Evolutionary conservation across 306 rosid genomes (phyloP), one percentile per base, ranked within the genome.

Genomic region (Sphenostylis stenocarpa): DNA sequence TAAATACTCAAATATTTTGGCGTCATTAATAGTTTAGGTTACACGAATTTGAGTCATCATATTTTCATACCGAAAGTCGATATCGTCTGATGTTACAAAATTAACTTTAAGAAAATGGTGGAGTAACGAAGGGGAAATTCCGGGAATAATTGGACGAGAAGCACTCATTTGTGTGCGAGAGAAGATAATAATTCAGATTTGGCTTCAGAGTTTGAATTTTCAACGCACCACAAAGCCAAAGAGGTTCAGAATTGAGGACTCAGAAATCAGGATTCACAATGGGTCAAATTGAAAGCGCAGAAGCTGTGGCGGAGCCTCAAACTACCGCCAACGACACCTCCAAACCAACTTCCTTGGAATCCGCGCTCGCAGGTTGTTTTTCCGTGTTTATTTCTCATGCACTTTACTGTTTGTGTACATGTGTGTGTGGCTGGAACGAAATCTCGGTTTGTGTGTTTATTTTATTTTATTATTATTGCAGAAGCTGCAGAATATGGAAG

Each of bases 401-500:
- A 6, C 70, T 57, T 67, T 39, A 78, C 20, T 81, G 84, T 81
- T 78, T 84, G 80, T 65, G 19, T 63, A 77, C 70, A 83, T 60
- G 70, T 43, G 80, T 60, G 70, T 43, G 80, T 60, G 67, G 44
- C 51, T 64, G 62, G 2, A 17, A 19, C 45, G 11, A 64, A 67
- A 51, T 45, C 9, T 80, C 15, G 73, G 5, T 3, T 51, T 77
- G 33, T 51, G 23, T 66, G 53, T 82, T 77, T 73, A 69, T 70
- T 68, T 74, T 47, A 26, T 26, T 26, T 26, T 26, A 26, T 9
- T 8, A 38, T 8, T 10, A 56, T 77, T 77, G 60, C 97, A 94
- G 98, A 95, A 84, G 98, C 98, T 83, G 90, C 83, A 21, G 91
- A 89, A 39, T 95, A 91, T 86, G 98, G 98, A 34, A 77, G 62